phyloP scores from a whole-genome alignment of 768 basidiomycete species.

The Hericium rajendrae region DNA sequence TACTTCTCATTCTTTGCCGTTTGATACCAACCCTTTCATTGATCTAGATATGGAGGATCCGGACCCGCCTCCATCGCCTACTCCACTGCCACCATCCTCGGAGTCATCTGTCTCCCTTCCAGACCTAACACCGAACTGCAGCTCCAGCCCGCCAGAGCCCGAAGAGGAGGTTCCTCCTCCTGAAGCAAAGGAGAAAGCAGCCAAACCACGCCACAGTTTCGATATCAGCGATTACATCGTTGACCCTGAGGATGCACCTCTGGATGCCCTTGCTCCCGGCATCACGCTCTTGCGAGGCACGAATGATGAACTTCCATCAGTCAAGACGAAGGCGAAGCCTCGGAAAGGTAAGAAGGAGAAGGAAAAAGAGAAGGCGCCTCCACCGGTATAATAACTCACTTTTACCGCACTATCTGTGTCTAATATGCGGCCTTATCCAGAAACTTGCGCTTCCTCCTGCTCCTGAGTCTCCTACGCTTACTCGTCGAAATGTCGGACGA shows the following conservation, averaged over 20 bases:
- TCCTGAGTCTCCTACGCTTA: conserved; percentile 13
- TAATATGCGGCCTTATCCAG: neutral
- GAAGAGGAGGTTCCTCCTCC: conserved; percentile 1
- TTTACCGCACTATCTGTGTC: neutral
- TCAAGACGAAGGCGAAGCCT: conserved; percentile 8
- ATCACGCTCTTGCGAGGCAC: conserved; percentile 8
- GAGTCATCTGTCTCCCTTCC: conserved; percentile 12
- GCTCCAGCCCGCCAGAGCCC: conserved; percentile 14
- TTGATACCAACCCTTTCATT: conserved; percentile 4
- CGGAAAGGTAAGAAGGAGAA: conserved; percentile 14
- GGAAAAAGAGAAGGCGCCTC: neutral
- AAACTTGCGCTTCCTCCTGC: conserved; percentile 8
- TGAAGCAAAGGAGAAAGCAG: neutral
- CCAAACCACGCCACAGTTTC: conserved; percentile 1
- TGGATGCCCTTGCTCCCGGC: conserved; percentile 14
- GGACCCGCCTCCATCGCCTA: conserved; percentile 11
- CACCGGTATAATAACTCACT: neutral
- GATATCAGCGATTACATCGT: conserved; percentile 14
- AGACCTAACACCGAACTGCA: conserved; percentile 15
- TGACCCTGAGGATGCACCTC: conserved; percentile 11
- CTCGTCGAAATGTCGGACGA: conserved; percentile 5
- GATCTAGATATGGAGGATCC: neutral
- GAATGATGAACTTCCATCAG: neutral
- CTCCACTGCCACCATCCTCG: conserved; percentile 8
- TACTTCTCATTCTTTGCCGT: conserved; percentile 6